Conservation (phyloP, 2,329 filamentous ascomycete species). For the Tolypocladium tropicale region DNA sequence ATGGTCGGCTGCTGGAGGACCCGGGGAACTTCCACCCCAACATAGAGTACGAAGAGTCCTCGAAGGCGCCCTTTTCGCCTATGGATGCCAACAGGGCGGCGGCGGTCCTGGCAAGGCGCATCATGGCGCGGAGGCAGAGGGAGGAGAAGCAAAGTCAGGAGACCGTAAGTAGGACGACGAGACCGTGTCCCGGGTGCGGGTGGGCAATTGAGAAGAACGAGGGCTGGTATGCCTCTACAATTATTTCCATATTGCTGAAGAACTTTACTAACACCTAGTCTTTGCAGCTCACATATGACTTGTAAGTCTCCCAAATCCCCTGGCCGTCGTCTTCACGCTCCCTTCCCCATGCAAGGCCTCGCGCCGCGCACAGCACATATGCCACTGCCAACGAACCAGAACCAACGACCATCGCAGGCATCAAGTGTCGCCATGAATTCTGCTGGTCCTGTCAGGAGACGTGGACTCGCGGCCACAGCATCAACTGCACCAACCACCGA, state of each 20-base stretch:
- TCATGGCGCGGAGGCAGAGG: neutral
- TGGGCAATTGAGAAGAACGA: neutral
- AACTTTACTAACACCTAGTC: neutral
- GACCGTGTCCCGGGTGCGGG: neutral
- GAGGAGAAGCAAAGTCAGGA: neutral
- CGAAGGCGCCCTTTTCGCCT: no score
- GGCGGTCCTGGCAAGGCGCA: neutral
- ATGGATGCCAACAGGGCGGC: neutral
- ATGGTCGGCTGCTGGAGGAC: neutral
- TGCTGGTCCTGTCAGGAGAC: conserved; percentile 21
- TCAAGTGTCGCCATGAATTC: conserved; percentile 22
- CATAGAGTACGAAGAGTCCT: neutral
- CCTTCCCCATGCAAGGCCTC: neutral
- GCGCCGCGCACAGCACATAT: neutral
- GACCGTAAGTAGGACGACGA: neutral
- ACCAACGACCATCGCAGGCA: conserved; percentile 13
- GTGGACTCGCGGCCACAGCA: conserved; percentile 10
- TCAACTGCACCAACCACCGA: neutral
- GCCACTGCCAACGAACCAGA: neutral
- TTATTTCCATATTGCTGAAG: neutral
- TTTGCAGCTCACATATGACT: neutral
- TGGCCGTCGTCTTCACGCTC: neutral
- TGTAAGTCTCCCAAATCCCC: neutral
- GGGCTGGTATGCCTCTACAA: neutral
- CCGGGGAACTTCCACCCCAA: neutral